Base-by-base conservation (phyloP, 805 yeast species). In the Pichia paraexigua region DNA sequence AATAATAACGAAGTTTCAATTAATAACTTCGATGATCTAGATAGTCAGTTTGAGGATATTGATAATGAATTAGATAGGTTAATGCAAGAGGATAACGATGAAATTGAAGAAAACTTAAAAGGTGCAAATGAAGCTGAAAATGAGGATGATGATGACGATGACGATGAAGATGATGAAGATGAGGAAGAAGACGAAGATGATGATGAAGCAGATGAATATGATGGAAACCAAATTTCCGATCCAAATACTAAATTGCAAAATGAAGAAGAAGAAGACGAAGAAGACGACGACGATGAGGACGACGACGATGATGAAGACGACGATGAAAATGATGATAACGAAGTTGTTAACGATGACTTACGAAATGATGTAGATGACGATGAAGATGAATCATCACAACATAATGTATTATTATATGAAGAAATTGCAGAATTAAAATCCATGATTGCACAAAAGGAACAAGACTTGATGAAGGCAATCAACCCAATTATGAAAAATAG, bases 401-500 rank as follows among this genome's bases (percentile, higher is more conserved):
- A 87, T 64, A 75, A 75, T 58, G 90, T 87, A 60, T 75, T 89
- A 57, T 71, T 94, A 51, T 80, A 79, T 54, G 98, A 92, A 67
- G 97, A 91, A 65, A 83, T 94, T 52, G 70, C 75, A 8, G 99
- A 94, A 62, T 74, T 94, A 54, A 90, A 87, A 63, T 60, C 76
- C 17, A 90, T 92, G 0, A 84, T 94, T 48, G 80, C 76, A 50
- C 84, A 83, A 60, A 91, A 92, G 61, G 80, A 80, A 64, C 74
- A 75, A 45, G 90, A 87, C 60, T 78, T 88, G 46, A 79, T 76
- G 21, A 82, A 83, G 57, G 90, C 91, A 18, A 76, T 82, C 47
- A 89, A 89, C 63, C 91, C 92, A 59, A 84, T 92, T 69, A 76
- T 94, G 80, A 82, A 84, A 62, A 86, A 84, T 66, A 83, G 97